phyloP scores from a whole-genome alignment of 441 rosid species.

The Pelargonium cotyledonis region DNA sequence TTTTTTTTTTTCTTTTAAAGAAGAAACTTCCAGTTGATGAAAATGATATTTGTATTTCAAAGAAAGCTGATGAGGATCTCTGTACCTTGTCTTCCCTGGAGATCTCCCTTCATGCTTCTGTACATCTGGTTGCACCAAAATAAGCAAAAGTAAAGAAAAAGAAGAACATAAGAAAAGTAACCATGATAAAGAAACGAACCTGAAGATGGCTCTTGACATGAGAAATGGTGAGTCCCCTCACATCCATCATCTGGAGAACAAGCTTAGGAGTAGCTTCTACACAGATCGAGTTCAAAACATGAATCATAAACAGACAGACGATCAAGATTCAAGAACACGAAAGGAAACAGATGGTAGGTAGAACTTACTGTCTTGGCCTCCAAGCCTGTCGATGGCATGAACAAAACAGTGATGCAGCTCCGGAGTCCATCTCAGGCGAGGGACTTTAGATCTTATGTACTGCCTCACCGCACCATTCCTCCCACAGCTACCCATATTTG shows the following conservation, averaged over 20 bases:
- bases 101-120: constrained; percentile 61
- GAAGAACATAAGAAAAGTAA: neutral
- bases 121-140: constrained; percentile 47
- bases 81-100: constrained; percentile 38
- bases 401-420: constrained; percentile 87
- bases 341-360: neutral
- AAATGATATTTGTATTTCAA: neutral
- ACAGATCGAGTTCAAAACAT: neutral
- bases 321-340: neutral
- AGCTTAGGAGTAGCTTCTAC: constrained; percentile 94
- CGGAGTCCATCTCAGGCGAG: constrained; percentile 94
- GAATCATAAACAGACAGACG: neutral
- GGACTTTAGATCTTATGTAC: constrained; percentile 80
- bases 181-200: constrained; percentile 26
- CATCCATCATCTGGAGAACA: constrained; percentile 92
- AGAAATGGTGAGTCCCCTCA: constrained; percentile 89
- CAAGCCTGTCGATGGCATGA: constrained; percentile 78
- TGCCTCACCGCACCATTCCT: constrained; percentile 77
- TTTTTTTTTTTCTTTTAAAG: neutral
- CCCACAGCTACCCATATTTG: constrained; percentile 61
- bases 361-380: constrained; percentile 73
- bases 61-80: neutral
- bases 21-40: neutral
- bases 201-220: constrained; percentile 99
- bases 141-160: neutral